Conservation (phyloP, 176 grass and related monocot species). For the Raddia guianensis region DNA sequence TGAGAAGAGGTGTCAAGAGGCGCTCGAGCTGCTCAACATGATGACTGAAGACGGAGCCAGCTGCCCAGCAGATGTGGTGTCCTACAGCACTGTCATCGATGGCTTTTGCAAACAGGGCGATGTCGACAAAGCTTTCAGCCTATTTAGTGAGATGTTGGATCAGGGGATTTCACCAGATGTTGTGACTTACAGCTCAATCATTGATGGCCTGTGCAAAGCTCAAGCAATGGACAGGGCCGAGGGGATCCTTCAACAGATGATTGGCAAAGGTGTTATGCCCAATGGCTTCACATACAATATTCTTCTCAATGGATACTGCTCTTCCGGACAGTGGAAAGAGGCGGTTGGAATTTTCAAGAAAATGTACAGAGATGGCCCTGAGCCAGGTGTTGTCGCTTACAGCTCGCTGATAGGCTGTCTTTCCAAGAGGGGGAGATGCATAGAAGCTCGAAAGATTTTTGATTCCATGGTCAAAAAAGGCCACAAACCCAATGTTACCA, state of each 20-base stretch:
- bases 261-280: too few relatives aligned
- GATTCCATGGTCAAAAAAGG: neutral
- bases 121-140: too few relatives aligned
- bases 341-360: constrained; percentile 1
- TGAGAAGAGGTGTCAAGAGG: neutral
- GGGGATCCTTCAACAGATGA: too few relatives aligned
- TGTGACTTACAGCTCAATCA: too few relatives aligned
- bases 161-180: too few relatives aligned
- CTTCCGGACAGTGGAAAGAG: too few relatives aligned
- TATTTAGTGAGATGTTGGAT: too few relatives aligned
- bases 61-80: constrained; percentile 20
- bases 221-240: too few relatives aligned
- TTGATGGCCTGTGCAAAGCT: too few relatives aligned
- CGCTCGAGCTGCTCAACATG: constrained; percentile 21
- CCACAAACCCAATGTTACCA: neutral
- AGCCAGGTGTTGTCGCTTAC: constrained; percentile 32
- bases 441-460: neutral
- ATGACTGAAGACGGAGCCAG: constrained; percentile 5
- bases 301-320: too few relatives aligned
- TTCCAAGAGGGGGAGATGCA: constrained; percentile 12
- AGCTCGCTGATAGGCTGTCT: constrained; percentile 12
- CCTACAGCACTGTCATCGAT: constrained; percentile 30
- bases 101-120: constrained; percentile 18
- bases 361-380: constrained; percentile 13
- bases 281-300: too few relatives aligned